Percentiles rank a stretch among this genome's conserved stretches.
Evolutionary conservation across 257 asterid genomes (phyloP).

Genomic region (Rhazya stricta): DNA sequence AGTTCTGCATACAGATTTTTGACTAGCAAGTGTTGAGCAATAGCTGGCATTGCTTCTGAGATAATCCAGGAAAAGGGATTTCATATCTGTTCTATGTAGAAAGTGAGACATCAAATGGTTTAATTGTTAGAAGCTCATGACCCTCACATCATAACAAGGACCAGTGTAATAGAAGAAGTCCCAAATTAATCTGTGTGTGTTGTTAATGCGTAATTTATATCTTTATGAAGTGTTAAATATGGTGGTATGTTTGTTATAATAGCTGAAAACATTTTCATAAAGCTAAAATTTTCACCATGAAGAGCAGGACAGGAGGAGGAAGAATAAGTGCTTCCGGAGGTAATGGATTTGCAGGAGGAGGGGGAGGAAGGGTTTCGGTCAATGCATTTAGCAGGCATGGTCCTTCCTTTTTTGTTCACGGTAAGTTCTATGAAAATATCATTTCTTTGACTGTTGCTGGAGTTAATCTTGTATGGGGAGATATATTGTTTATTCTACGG

Average conservation of each 20-base stretch:
- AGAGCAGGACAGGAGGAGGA: constrained; percentile 80
- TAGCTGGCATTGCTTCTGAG: background rate
- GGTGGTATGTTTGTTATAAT: background rate
- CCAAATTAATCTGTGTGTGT: background rate
- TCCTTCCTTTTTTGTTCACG: constrained; percentile 57
- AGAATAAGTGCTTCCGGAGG: constrained; percentile 81
- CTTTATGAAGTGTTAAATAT: background rate
- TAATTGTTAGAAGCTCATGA: background rate
- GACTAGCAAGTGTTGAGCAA: background rate
- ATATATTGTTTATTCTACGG: background rate
- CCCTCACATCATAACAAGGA: background rate
- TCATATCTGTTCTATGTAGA: background rate
- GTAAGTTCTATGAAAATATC: constrained; percentile 36
- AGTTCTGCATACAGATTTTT: background rate
- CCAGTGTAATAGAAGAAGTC: background rate
- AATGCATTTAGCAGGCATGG: constrained; percentile 66
- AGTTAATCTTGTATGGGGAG: background rate
- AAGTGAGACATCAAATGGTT: background rate
- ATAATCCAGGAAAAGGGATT: background rate
- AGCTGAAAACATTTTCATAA: background rate
- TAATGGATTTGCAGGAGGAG: constrained; percentile 91
- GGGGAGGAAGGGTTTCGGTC: constrained; percentile 89
- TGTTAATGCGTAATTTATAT: background rate
- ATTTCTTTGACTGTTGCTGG: constrained; percentile 9
- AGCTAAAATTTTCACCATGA: constrained; percentile 24